phyloP scores from a whole-genome alignment of 441 rosid species.

The Bruguiera hainesii region DNA sequence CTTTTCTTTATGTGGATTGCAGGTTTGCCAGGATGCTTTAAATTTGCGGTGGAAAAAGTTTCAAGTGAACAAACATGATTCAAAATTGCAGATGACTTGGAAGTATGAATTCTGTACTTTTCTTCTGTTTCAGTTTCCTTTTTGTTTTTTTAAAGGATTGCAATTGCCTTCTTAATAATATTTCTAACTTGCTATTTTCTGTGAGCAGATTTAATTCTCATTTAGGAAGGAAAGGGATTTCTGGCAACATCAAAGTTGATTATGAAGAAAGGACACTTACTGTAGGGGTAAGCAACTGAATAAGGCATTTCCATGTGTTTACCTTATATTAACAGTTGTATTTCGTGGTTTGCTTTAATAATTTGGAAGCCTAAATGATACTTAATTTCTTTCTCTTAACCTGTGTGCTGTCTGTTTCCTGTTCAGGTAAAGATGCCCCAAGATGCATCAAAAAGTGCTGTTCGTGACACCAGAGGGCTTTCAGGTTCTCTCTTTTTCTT shows the following conservation, averaged over 20 bases:
- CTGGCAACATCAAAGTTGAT: constrained; percentile 75
- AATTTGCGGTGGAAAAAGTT: constrained; percentile 58
- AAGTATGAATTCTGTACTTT: constrained; percentile 43
- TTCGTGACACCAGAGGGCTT: constrained; percentile 92
- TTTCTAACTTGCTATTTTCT: constrained; percentile 17
- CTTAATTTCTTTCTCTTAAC: background rate
- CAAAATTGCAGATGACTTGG: constrained; percentile 70
- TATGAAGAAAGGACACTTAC: constrained; percentile 70
- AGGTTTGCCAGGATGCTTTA: constrained; percentile 57
- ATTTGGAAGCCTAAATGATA: background rate
- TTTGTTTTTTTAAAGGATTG: constrained; percentile 15
- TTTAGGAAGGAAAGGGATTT: constrained; percentile 85
- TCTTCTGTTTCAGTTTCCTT: constrained; percentile 15
- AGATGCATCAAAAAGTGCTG: constrained; percentile 70
- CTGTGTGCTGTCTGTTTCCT: background rate
- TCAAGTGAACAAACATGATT: constrained; percentile 48
- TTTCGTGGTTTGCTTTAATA: background rate
- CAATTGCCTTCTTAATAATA: constrained; percentile 12
- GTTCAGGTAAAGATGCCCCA: constrained; percentile 96
- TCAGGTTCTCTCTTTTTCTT: constrained; percentile 55
- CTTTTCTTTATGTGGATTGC: constrained; percentile 15
- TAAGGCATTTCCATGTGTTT: constrained; percentile 6
- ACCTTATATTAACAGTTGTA: background rate
- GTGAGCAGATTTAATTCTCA: constrained; percentile 70
- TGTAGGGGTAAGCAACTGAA: constrained; percentile 57